Evolutionary conservation across 108 stramenopile genomes (phyloP), one percentile per base, ranked within the genome.

Genomic region (Chaetoceros tenuissimus): DNA sequence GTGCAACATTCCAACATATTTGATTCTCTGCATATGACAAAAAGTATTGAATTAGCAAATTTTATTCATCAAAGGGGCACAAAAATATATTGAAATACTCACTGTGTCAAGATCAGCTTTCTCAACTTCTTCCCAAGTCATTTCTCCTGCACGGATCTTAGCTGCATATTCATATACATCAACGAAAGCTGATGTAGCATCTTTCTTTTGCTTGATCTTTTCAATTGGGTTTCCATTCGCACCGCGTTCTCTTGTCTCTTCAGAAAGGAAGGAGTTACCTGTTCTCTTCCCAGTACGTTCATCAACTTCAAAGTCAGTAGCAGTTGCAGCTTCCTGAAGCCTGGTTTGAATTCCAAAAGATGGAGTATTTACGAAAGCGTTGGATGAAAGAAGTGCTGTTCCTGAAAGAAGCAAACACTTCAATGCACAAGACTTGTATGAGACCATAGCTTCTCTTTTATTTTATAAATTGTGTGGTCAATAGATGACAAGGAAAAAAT

Each of bases 1-100:
- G 71, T 94, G 92, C 22, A 96, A 80, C 77, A 96, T 81, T 30
- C 96, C 96, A 2, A 86, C 94, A 67, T 75, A 96, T 75, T 96
- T 96, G 3, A 96, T 66, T 1, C 96, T 78, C 70, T 85, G 53
- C 31, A 46, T 19, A 49, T 16, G 13, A 17, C 8, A 17, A 8
- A 44, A 44, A 17, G 19, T 22, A 22, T 17, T 49, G 19, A 49
- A 46, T 10, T 45, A 24, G 43, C 19, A 20, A 18, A 46, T 21
- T 56, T 48, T 29, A 34, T 13, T 21, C 24, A 47, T 22, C 24
- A 48, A 28, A 46, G 46, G 46, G 29, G 49, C 3, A 21, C 25
- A 23, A 49, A 2, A 59, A 29, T 45, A 24, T 3, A n/a, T n/a
- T 2, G 31, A 30, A 1, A 49, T 13, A 66, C 81, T 60, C 55